Conservation (phyloP, 371 early-diverging fungal genomes). For the Mortierella sp. region DNA sequence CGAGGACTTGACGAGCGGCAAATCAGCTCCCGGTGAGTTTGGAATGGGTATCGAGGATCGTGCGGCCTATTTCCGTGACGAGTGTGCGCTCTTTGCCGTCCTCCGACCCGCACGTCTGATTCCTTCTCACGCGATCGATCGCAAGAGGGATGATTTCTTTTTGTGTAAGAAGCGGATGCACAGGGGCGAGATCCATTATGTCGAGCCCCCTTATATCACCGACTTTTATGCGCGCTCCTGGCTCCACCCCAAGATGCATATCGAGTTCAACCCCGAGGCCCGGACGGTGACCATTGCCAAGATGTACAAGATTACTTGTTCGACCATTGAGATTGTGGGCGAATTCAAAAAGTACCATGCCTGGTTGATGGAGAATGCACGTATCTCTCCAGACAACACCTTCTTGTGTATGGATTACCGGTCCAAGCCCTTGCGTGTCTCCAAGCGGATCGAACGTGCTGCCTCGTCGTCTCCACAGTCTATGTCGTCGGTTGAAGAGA, state of each 20-base stretch:
- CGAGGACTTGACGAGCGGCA: constrained; percentile 42
- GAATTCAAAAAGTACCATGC: constrained; percentile 37
- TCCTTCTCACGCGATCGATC: constrained; percentile 33
- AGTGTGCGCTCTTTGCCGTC: constrained; percentile 41
- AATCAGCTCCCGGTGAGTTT: constrained; percentile 38
- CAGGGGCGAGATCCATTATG: constrained; percentile 36
- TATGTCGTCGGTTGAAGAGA: neutral
- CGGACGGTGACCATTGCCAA: constrained; percentile 30
- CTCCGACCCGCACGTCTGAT: constrained; percentile 35
- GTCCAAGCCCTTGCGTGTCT: constrained; percentile 31
- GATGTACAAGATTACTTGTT: constrained; percentile 46
- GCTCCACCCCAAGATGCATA: constrained; percentile 47
- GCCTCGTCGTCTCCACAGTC: neutral
- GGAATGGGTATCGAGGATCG: constrained; percentile 55
- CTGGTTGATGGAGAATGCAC: constrained; percentile 33
- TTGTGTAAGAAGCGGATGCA: constrained; percentile 32
- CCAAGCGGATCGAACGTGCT: constrained; percentile 28
- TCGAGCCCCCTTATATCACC: constrained; percentile 43
- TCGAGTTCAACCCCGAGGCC: constrained; percentile 31
- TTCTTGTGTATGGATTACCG: constrained; percentile 49
- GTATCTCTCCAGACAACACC: constrained; percentile 48
- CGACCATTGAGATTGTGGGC: constrained; percentile 31
- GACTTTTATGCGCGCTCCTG: constrained; percentile 48
- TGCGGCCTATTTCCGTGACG: constrained; percentile 40
- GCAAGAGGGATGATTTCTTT: constrained; percentile 41